Percentiles rank a stretch among this genome's conserved stretches.
These are phyloP conservation scores for Solanum hybrid DNA, from an alignment of 305 asterid genomes.

Conservation along the genomic window DNA sequence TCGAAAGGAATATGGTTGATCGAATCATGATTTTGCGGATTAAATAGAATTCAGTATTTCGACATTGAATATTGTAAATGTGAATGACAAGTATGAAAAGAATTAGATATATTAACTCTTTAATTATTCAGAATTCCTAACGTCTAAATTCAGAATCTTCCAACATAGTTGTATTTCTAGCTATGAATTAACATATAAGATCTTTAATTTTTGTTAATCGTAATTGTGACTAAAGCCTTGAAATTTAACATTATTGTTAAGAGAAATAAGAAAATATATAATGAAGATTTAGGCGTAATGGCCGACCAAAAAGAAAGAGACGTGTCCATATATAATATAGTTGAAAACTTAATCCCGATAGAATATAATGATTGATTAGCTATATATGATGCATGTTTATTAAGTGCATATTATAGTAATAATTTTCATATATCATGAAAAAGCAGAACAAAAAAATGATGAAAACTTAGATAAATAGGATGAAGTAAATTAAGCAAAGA, in stretches of 20 bases:
- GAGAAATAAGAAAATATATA: neutral
- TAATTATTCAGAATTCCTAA: neutral
- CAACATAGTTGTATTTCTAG: neutral
- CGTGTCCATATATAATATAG: neutral
- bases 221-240: neutral
- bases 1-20: neutral
- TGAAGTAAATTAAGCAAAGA: neutral
- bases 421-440: neutral
- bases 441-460: neutral
- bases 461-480: neutral
- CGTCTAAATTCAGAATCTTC: neutral
- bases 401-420: neutral
- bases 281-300: neutral
- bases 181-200: neutral
- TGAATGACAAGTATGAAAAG: neutral
- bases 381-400: neutral
- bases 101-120: neutral
- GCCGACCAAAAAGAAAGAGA: neutral
- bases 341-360: neutral
- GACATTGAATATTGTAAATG: neutral
- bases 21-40: neutral
- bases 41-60: neutral
- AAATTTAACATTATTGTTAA: neutral
- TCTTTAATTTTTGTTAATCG: neutral
- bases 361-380: neutral